A percentile compares a stretch with the other conserved stretches of the same genome.
Evolutionary conservation across 306 rosid genomes (phyloP).

Genomic region (Inga leiocalycina): DNA sequence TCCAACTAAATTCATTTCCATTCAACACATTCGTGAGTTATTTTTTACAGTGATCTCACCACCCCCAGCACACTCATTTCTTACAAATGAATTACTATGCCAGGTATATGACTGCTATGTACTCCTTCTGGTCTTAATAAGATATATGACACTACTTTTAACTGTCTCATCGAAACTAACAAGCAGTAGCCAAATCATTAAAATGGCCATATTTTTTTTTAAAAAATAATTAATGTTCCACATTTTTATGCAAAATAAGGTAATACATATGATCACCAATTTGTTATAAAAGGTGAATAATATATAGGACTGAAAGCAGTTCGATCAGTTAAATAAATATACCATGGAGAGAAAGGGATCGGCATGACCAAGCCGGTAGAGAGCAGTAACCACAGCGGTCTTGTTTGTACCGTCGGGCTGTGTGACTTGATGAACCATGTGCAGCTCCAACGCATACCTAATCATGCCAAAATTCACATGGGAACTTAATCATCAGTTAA

Average conservation of each 20-base stretch:
- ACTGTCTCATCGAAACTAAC: no score
- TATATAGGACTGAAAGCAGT: not conserved
- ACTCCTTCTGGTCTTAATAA: no score
- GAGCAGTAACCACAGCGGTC: conserved; percentile 53
- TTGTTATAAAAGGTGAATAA: not conserved
- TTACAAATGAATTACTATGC: not conserved
- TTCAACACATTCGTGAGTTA: not conserved
- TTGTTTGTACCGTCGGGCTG: conserved; percentile 42
- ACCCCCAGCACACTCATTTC: not conserved
- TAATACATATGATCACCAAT: no score
- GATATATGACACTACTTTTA: no score
- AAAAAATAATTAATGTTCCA: not conserved
- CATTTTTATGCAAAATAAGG: not conserved
- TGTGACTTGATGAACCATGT: conserved; percentile 59
- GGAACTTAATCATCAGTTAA: not conserved
- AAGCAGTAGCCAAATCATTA: no score
- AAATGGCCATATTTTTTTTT: not conserved
- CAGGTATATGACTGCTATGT: not conserved
- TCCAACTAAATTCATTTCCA: conserved; percentile 41
- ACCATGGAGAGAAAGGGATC: conserved; percentile 62
- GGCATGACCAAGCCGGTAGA: conserved; percentile 60
- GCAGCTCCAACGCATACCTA: conserved; percentile 76
- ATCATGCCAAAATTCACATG: not conserved
- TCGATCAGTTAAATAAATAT: no score
- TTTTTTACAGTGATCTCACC: not conserved